Evolutionary conservation across 331 rosid species (phyloP).

Genomic region (Stylosanthes scabra): DNA sequence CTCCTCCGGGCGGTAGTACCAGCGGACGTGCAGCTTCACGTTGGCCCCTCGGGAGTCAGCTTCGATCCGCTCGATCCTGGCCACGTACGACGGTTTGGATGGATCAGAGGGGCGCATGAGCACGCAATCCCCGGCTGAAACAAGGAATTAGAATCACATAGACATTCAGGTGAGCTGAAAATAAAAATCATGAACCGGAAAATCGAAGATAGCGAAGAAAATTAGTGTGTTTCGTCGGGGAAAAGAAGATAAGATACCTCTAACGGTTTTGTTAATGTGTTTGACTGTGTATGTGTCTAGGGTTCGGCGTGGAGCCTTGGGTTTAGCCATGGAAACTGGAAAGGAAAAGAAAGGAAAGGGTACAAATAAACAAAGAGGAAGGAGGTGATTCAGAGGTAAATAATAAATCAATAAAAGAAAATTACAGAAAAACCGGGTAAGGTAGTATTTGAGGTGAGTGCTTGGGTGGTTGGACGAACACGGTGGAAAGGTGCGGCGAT

Average conservation of each 20-base stretch:
- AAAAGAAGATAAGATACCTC: slow-evolving; percentile 51
- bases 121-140: slow-evolving; percentile 90
- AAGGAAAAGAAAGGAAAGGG: neutral
- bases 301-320: slow-evolving; percentile 85
- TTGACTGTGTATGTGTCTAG: slow-evolving; percentile 95
- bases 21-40: slow-evolving; percentile 85
- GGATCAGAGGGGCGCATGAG: slow-evolving; percentile 91
- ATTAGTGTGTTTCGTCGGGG: neutral
- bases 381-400: slow-evolving; percentile 28
- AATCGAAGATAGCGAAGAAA: too few relatives aligned
- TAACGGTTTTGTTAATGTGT: slow-evolving; percentile 71
- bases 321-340: slow-evolving; percentile 76
- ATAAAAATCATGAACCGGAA: neutral
- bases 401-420: too few relatives aligned
- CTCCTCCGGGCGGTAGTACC: slow-evolving; percentile 99
- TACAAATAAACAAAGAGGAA: too few relatives aligned
- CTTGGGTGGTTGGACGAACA: slow-evolving; percentile 30
- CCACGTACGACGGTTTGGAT: slow-evolving; percentile 86
- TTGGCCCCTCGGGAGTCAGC: slow-evolving; percentile 91
- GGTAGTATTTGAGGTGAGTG: neutral
- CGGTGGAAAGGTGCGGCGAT: neutral
- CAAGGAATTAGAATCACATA: neutral
- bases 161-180: neutral
- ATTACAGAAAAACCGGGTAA: neutral
- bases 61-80: slow-evolving; percentile 92